A percentile compares a stretch with the other conserved stretches of the same genome.
Evolutionary conservation across 257 asterid genomes (phyloP).

Genomic region (Echium plantagineum): DNA sequence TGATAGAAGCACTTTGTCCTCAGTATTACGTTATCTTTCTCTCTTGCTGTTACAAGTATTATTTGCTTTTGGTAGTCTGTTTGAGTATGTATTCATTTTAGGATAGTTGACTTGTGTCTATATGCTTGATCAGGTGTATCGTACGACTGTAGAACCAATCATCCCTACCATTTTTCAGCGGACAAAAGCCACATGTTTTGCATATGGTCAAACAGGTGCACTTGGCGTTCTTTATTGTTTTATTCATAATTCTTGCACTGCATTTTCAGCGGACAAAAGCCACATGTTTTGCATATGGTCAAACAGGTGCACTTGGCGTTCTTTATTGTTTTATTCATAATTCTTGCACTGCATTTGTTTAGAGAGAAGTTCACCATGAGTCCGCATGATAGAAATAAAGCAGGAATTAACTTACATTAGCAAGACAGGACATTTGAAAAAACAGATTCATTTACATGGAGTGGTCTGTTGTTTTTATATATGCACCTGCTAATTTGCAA

Average conservation of each 20-base stretch:
- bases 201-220: slow-evolving; percentile 97
- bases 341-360: slow-evolving; percentile 14
- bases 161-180: slow-evolving; percentile 92
- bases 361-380: background rate
- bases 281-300: slow-evolving; percentile 96
- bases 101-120: background rate
- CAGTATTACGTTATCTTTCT: background rate
- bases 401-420: background rate
- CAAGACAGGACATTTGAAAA: background rate
- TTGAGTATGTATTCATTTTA: background rate
- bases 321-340: background rate
- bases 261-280: slow-evolving; percentile 89
- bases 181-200: slow-evolving; percentile 93
- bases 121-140: slow-evolving; percentile 53
- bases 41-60: background rate
- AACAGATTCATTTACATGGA: background rate
- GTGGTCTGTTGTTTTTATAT: background rate
- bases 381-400: background rate
- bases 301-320: slow-evolving; percentile 54
- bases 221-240: slow-evolving; percentile 6
- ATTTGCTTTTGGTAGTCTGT: background rate
- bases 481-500: background rate
- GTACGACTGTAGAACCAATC: slow-evolving; percentile 87
- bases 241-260: background rate
- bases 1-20: background rate